A percentile compares a stretch with the other conserved stretches of the same genome.
These are phyloP conservation scores for Staphylotrichum tortipilum DNA, from an alignment of 495 filamentous ascomycete species.

Conservation along the genomic window DNA sequence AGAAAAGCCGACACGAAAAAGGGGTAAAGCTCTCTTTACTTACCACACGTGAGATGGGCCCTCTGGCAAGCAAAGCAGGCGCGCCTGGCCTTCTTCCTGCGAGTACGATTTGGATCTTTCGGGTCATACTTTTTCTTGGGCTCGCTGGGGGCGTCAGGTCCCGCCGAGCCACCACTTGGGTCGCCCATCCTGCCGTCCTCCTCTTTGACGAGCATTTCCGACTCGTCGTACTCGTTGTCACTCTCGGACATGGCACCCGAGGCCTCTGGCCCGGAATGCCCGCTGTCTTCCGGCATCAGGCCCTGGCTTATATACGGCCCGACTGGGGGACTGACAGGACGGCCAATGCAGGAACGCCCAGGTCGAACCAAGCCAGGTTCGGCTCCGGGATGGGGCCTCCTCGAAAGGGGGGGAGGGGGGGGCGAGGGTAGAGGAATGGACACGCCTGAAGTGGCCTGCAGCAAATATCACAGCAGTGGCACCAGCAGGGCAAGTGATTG, in stretches of 20 bases:
- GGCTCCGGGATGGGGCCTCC: conserved; percentile 16
- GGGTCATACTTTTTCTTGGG: conserved; percentile 57
- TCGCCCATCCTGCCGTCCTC: conserved; percentile 53
- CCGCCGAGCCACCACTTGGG: conserved; percentile 38
- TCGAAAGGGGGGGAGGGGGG: conserved; percentile 9
- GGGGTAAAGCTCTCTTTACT: too few species aligned
- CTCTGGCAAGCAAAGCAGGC: conserved; percentile 96
- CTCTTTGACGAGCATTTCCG: conserved; percentile 37
- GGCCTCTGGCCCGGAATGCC: conserved; percentile 38
- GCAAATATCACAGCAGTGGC: conserved; percentile 23
- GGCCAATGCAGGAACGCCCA: conserved; percentile 29
- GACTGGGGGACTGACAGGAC: conserved; percentile 8
- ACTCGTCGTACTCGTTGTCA: conserved; percentile 46
- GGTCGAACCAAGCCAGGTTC: conserved; percentile 14
- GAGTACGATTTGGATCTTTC: conserved; percentile 78
- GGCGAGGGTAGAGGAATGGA: conserved; percentile 9
- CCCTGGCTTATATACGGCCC: conserved; percentile 38
- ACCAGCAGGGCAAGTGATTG: conserved; percentile 24
- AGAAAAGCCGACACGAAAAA: conserved; percentile 14
- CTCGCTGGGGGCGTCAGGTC: conserved; percentile 35
- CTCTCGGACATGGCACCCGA: conserved; percentile 49
- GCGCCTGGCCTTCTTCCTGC: conserved; percentile 90
- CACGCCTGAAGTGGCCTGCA: conserved; percentile 17
- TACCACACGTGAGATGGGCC: conserved; percentile 97
- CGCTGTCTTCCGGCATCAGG: conserved; percentile 40